Evolutionary conservation across 768 basidiomycete species (phyloP).

Genomic region (Calocybe gangraenosa): DNA sequence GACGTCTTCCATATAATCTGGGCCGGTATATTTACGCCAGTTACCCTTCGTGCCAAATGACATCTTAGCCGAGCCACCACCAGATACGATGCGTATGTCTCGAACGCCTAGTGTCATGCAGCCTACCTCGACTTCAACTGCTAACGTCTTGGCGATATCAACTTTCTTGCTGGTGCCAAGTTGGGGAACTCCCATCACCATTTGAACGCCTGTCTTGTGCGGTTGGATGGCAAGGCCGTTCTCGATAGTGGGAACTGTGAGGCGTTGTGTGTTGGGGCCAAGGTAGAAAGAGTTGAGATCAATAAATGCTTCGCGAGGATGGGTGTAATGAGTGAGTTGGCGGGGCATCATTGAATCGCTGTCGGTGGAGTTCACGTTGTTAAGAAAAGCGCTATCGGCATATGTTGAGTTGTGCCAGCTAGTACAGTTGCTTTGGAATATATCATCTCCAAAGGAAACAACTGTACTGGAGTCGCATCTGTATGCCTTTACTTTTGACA

Average conservation of each 20-base stretch:
- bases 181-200: conserved; percentile 18
- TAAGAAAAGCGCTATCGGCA: conserved; percentile 15
- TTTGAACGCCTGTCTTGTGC: conserved; percentile 13
- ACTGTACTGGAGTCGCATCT: conserved; percentile 8
- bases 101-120: conserved; percentile 12
- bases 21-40: conserved; percentile 18
- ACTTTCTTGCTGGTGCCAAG: conserved; percentile 9
- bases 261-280: conserved; percentile 11
- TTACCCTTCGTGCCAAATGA: conserved; percentile 9
- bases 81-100: background rate
- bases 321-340: conserved; percentile 8
- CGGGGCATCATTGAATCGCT: conserved; percentile 20
- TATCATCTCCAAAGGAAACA: conserved; percentile 9
- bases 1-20: conserved; percentile 16
- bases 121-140: conserved; percentile 16
- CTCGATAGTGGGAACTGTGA: conserved; percentile 8
- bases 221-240: conserved; percentile 16
- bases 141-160: conserved; percentile 15
- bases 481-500: conserved; percentile 7
- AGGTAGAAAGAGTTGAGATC: conserved; percentile 16
- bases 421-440: conserved; percentile 14
- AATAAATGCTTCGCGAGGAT: background rate
- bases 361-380: conserved; percentile 18
- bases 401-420: conserved; percentile 21
- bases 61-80: background rate